These are phyloP conservation scores for Rosa persica DNA, from an alignment of 306 rosid genomes.

Conservation along the genomic window DNA sequence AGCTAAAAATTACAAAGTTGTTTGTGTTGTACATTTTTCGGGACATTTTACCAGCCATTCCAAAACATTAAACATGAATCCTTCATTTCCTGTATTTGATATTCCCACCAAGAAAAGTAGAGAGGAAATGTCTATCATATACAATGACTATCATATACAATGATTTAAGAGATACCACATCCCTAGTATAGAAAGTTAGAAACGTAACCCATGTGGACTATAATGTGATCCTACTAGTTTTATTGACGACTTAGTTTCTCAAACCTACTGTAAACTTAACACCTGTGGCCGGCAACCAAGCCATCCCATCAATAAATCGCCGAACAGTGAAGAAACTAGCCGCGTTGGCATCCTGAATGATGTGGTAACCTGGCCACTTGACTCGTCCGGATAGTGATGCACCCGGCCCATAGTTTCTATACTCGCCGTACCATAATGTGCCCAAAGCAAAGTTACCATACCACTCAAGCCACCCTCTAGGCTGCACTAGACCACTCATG, in stretches of 20 bases:
- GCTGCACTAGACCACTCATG: constrained; percentile 71
- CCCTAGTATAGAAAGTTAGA: background rate
- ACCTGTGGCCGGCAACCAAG: constrained; percentile 76
- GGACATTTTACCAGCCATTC: no score
- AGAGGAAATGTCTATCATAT: background rate
- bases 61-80: background rate
- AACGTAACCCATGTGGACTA: background rate
- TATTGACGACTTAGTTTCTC: constrained; percentile 24
- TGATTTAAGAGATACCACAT: background rate
- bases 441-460: constrained; percentile 63
- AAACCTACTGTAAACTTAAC: constrained; percentile 56
- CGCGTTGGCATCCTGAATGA: constrained; percentile 43
- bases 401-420: constrained; percentile 69
- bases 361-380: constrained; percentile 73
- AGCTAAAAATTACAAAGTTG: no score
- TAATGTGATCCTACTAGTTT: background rate
- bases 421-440: constrained; percentile 90
- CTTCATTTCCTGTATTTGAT: background rate
- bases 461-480: constrained; percentile 90
- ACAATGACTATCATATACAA: no score
- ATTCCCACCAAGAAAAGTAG: background rate
- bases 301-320: constrained; percentile 47
- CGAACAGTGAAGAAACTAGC: constrained; percentile 56
- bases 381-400: constrained; percentile 38
- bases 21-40: no score